Base-by-base conservation (phyloP, 1,284 basidiomycete genomes). In the Naganishia albida region DNA sequence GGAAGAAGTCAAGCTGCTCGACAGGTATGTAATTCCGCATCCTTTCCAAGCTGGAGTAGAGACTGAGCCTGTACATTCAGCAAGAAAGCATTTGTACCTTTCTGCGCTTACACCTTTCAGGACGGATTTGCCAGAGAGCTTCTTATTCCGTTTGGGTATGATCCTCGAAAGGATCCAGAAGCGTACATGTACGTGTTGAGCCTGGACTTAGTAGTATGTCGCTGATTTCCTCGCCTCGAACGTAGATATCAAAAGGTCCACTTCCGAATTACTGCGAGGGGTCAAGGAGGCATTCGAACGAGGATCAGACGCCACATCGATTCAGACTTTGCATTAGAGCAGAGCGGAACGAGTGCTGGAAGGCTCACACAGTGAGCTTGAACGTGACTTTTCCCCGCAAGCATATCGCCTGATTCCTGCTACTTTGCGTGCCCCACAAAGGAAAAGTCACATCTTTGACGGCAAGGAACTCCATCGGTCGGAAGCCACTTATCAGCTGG, bases 51-150 rank as follows among this genome's bases (percentile, higher is more conserved):
- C 49, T 20, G 48, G 12, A 42, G 26, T 51, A 46, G 30, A 23
- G 59, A 42, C 1, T 10, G 16, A 57, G 39, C 16, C 18, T 38
- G 13, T 6, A n/a, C n/a, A 25, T 39, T 54, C 30, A 82, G 82
- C 50, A 72, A 79, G 63, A 84, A 83, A 69, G 71, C 77, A 1
- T 81, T 81, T 60, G 73, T 83, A 53, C 78, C 83, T 0, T 70
- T 78, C 10, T 72, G 79, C 4, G 75, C 87, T 53, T 99, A 94
- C 75, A 88, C 90, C 2, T 95, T 98, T 74, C 85, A 87, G 67
- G 94, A 97, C 69, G 95, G 95, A 0, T 92, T 93, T 1, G 98
- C 90, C 88, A 84, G 92, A 59, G 94, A 98, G 74, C 89, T 89
- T 8, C 83, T 95, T 52, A 84, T 98, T 28, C 85, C 87, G 49